phyloP scores from a whole-genome alignment of 2,329 filamentous ascomycete genomes.

The Trichoderma guizhouense region DNA sequence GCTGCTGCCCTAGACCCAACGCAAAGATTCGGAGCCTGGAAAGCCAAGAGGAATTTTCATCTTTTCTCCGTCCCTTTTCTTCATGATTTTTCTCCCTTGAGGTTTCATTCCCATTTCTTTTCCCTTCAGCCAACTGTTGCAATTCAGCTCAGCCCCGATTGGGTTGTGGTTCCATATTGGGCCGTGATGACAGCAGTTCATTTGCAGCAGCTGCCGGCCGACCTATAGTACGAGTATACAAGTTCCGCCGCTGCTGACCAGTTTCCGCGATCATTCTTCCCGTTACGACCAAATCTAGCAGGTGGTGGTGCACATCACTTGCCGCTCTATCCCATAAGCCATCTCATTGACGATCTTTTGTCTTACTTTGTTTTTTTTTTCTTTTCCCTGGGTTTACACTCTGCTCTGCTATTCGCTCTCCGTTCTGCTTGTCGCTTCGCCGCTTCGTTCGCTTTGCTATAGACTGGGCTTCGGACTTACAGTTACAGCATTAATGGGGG shows the following conservation, averaged over 20 bases:
- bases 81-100: background rate
- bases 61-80: background rate
- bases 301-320: slow-evolving; percentile 14
- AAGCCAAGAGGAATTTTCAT: background rate
- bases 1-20: background rate
- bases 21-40: background rate
- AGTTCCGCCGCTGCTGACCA: background rate
- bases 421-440: background rate
- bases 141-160: background rate
- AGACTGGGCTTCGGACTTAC: background rate
- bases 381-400: background rate
- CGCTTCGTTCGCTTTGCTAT: background rate
- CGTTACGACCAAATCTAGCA: slow-evolving; percentile 11
- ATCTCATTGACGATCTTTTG: background rate
- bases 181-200: background rate
- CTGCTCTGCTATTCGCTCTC: background rate
- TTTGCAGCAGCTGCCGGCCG: background rate
- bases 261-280: background rate
- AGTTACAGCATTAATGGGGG: background rate
- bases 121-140: background rate
- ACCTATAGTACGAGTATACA: background rate
- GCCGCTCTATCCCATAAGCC: background rate
- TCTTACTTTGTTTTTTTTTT: background rate
- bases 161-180: slow-evolving; percentile 1
- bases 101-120: background rate